Evolutionary conservation across 306 rosid species (phyloP).

Genomic region (Parietaria judaica): DNA sequence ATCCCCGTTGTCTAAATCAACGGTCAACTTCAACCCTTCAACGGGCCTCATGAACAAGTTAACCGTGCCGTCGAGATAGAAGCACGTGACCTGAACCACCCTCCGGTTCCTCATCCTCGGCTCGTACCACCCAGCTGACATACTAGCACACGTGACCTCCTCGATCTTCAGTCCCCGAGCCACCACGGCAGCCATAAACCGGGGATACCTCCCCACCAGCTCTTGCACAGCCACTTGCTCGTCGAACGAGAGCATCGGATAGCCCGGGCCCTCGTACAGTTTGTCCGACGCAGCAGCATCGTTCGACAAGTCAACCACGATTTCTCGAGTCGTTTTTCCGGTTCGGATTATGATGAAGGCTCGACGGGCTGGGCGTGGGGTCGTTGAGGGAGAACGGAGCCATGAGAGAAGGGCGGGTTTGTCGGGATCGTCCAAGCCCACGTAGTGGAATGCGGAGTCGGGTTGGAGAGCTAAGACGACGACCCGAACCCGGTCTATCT

Average conservation of each 20-base stretch:
- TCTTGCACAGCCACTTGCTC: slow-evolving; percentile 18
- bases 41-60: slow-evolving; percentile 22
- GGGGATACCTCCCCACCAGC: slow-evolving; percentile 9
- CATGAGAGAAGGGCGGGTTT: slow-evolving; percentile 34
- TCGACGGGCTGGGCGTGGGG: slow-evolving; percentile 29
- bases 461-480: slow-evolving; percentile 16
- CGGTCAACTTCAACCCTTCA: slow-evolving; percentile 23
- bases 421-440: slow-evolving; percentile 43
- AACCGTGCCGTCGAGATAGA: slow-evolving; percentile 13
- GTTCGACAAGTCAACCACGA: slow-evolving; percentile 26
- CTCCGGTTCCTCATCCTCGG: slow-evolving; percentile 1
- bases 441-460: slow-evolving; percentile 32
- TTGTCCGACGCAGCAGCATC: slow-evolving; percentile 22
- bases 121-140: slow-evolving; percentile 21
- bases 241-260: slow-evolving; percentile 21
- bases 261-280: slow-evolving; percentile 30
- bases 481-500: slow-evolving; percentile 24
- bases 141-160: slow-evolving; percentile 16
- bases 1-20: slow-evolving; percentile 21
- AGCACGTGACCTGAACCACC: slow-evolving; percentile 8
- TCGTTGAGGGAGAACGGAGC: slow-evolving; percentile 12
- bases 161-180: slow-evolving; percentile 12
- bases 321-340: slow-evolving; percentile 25
- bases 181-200: slow-evolving; percentile 9
- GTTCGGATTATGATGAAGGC: slow-evolving; percentile 29